Conservation (phyloP, 148 eudicot species). For the Chenopodium berlandieri region DNA sequence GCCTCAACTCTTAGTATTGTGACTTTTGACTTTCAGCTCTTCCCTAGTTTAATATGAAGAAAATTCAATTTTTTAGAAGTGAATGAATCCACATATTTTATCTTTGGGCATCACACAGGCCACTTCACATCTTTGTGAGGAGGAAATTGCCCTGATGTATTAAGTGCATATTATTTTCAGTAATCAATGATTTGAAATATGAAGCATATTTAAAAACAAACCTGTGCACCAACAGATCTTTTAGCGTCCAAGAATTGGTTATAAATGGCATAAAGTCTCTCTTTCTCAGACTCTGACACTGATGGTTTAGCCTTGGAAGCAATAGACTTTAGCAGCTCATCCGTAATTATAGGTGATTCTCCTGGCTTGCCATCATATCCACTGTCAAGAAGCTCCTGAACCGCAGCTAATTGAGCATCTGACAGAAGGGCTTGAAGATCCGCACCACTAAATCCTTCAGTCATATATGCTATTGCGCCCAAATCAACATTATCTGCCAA, state of each 20-base stretch:
- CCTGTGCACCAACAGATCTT: slow-evolving; percentile 78
- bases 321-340: slow-evolving; percentile 51
- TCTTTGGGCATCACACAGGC: background rate
- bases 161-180: too few species aligned
- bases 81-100: background rate
- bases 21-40: background rate
- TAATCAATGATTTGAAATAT: background rate
- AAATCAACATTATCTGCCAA: slow-evolving; percentile 67
- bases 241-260: slow-evolving; percentile 83
- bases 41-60: background rate
- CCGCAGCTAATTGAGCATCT: slow-evolving; percentile 92
- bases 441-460: slow-evolving; percentile 97
- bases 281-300: slow-evolving; percentile 81
- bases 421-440: slow-evolving; percentile 99
- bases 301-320: slow-evolving; percentile 82
- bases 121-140: background rate
- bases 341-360: slow-evolving; percentile 58
- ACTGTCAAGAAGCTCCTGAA: slow-evolving; percentile 66
- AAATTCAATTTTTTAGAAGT: background rate
- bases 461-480: slow-evolving; percentile 57
- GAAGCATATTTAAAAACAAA: slow-evolving; percentile 29
- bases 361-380: slow-evolving; percentile 41
- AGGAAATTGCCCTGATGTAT: background rate
- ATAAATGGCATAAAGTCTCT: slow-evolving; percentile 68
- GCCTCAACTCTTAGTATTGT: background rate